These are phyloP conservation scores for Paraphaeosphaeria minitans DNA, from an alignment of 2,329 filamentous ascomycete species.

Conservation along the genomic window DNA sequence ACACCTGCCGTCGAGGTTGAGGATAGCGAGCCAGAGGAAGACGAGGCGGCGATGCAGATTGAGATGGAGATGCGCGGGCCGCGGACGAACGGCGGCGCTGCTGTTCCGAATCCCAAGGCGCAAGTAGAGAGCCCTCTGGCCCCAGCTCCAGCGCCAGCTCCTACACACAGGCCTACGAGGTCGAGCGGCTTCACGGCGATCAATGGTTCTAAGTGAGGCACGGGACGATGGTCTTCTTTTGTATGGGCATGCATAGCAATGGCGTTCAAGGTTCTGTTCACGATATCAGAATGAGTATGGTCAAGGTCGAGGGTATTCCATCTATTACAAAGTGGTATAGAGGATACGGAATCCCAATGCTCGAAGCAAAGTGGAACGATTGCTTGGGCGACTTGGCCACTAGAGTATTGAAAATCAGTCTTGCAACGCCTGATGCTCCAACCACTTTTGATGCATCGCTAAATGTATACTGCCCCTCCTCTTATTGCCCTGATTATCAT, in stretches of 20 bases:
- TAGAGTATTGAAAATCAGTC: too few species aligned
- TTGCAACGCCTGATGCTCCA: too few species aligned
- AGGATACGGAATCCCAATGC: neutral
- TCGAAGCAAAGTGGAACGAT: neutral
- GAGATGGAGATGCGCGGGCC: conserved; percentile 48
- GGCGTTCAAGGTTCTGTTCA: conserved; percentile 14
- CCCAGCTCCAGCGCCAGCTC: neutral
- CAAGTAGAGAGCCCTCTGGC: neutral
- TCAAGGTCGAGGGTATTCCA: too few species aligned
- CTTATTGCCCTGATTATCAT: neutral
- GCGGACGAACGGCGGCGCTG: conserved; percentile 18
- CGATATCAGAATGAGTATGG: neutral
- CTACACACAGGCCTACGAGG: conserved; percentile 16
- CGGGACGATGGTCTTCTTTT: neutral
- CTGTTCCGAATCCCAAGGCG: conserved; percentile 10
- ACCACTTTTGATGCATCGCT: too few species aligned
- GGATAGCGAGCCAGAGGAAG: conserved; percentile 35
- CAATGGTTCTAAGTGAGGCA: conserved; percentile 25
- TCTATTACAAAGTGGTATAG: neutral
- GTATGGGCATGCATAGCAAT: conserved; percentile 18
- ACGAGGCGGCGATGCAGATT: conserved; percentile 44
- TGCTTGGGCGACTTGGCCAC: neutral
- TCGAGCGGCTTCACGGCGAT: conserved; percentile 41
- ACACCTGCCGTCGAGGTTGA: conserved; percentile 14
- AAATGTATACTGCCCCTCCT: neutral